These are phyloP conservation scores for Cynanchum wilfordii DNA, from an alignment of 257 asterid genomes.

Conservation along the genomic window DNA sequence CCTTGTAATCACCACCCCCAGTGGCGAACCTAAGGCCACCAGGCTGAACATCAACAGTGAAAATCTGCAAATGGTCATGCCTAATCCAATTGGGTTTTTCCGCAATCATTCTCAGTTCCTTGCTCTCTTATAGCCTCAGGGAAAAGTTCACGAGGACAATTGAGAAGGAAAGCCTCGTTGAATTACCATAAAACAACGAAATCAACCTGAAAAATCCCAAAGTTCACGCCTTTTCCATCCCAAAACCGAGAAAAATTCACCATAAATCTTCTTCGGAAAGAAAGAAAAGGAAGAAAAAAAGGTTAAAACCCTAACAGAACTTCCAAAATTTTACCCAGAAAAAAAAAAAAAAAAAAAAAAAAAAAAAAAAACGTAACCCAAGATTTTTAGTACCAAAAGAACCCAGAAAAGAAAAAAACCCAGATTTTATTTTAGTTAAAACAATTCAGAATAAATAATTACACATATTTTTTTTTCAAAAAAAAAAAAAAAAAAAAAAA, in stretches of 20 bases:
- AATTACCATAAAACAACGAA: slow-evolving; percentile 35
- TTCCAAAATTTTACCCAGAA: neutral
- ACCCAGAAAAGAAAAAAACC: neutral
- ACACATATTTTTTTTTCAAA: neutral
- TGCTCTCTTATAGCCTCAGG: slow-evolving; percentile 9
- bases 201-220: slow-evolving; percentile 21
- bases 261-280: slow-evolving; percentile 6
- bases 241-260: slow-evolving; percentile 16
- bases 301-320: slow-evolving; percentile 28
- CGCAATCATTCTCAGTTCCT: slow-evolving; percentile 58
- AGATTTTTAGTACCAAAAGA: neutral
- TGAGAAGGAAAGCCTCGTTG: neutral
- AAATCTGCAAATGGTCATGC: slow-evolving; percentile 85
- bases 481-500: neutral
- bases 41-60: slow-evolving; percentile 95
- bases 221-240: slow-evolving; percentile 24
- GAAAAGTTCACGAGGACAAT: neutral
- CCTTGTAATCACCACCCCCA: slow-evolving; percentile 99
- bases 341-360: too few species aligned
- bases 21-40: slow-evolving; percentile 97
- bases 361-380: neutral
- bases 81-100: slow-evolving; percentile 83
- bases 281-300: neutral
- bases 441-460: neutral
- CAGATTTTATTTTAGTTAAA: slow-evolving; percentile 1